Conservation (phyloP, 2,329 filamentous ascomycete species). For the Pyrenophora graminea region DNA sequence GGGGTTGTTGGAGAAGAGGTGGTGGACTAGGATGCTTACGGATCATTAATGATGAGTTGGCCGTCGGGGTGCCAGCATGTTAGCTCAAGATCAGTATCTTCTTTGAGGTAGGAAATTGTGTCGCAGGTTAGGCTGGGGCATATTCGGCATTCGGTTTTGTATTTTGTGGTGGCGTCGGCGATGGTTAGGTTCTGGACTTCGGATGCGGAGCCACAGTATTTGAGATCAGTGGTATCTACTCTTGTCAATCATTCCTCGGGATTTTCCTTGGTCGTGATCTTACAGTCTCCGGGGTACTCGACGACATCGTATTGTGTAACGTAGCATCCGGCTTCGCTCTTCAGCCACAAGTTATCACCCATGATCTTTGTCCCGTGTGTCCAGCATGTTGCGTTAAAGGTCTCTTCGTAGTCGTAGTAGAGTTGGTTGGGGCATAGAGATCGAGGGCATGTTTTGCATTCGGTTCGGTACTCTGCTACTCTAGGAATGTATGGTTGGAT, state of each 20-base stretch:
- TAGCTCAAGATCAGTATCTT: constrained; percentile 34
- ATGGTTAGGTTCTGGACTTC: constrained; percentile 31
- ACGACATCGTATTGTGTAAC: constrained; percentile 36
- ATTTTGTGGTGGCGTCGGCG: constrained; percentile 28
- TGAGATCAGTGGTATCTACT: constrained; percentile 27
- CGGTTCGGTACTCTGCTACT: constrained; percentile 30
- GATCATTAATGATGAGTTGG: constrained; percentile 33
- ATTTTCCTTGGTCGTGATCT: not conserved
- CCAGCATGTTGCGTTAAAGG: constrained; percentile 36
- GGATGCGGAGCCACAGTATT: constrained; percentile 33
- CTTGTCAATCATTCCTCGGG: not conserved
- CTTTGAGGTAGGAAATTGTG: constrained; percentile 24
- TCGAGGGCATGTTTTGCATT: constrained; percentile 40
- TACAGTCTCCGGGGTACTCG: constrained; percentile 35
- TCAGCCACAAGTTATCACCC: constrained; percentile 34
- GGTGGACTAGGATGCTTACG: constrained; percentile 14
- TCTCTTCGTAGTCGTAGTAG: constrained; percentile 19
- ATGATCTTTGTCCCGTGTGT: constrained; percentile 36
- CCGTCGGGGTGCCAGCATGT: constrained; percentile 37
- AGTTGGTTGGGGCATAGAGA: constrained; percentile 34
- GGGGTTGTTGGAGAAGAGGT: not conserved
- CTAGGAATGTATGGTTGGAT: constrained; percentile 27
- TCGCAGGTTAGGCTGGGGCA: constrained; percentile 31
- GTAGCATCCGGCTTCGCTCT: constrained; percentile 34
- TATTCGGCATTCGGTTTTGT: constrained; percentile 37